Conservation (phyloP, 352 stramenopile genomes). For the Phytophthora tubulina region DNA sequence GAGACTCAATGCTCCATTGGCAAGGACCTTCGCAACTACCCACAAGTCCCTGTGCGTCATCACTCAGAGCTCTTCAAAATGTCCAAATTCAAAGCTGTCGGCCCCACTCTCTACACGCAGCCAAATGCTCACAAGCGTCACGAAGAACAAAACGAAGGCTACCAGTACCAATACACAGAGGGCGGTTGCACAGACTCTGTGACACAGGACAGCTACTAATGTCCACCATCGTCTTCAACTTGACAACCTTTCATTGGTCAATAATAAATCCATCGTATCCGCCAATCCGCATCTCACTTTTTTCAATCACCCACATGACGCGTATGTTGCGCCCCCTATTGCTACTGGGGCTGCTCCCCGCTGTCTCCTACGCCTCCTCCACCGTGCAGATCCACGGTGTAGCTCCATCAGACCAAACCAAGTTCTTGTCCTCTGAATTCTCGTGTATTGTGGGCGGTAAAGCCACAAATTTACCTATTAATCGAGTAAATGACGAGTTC, state of each 20-base stretch:
- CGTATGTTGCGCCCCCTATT: constrained; percentile 14
- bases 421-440: constrained; percentile 35
- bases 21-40: constrained; percentile 71
- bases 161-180: neutral
- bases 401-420: constrained; percentile 42
- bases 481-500: constrained; percentile 93
- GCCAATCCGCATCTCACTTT: constrained; percentile 14
- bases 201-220: constrained; percentile 1
- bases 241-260: constrained; percentile 22
- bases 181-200: neutral
- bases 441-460: constrained; percentile 50
- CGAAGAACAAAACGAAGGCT: constrained; percentile 9
- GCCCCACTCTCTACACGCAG: constrained; percentile 72
- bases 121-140: constrained; percentile 40
- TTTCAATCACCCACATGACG: constrained; percentile 22
- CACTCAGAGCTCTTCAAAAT: constrained; percentile 78
- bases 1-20: constrained; percentile 75
- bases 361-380: neutral
- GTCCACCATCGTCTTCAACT: constrained; percentile 19
- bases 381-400: constrained; percentile 52
- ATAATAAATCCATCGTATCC: constrained; percentile 23
- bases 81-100: constrained; percentile 89
- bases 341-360: constrained; percentile 22
- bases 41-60: constrained; percentile 33
- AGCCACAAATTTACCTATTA: constrained; percentile 40